A percentile compares a stretch with the other conserved stretches of the same genome.
phyloP scores from a whole-genome alignment of 2,329 filamentous ascomycete species.

The Claviceps sp. region DNA sequence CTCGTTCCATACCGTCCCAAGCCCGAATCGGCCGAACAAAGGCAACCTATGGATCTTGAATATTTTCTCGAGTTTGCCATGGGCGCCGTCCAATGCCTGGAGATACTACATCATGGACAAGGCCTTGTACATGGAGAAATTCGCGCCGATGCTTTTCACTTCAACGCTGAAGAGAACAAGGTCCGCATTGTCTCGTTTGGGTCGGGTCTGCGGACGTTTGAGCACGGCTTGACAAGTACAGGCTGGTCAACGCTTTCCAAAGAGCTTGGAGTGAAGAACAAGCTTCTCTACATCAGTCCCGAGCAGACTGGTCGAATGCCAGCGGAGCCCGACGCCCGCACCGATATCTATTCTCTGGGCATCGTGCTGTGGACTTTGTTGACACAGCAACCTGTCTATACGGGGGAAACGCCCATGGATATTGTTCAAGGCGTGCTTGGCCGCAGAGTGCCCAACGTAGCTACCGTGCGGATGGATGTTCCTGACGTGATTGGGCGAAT shows the following conservation, averaged over 20 bases:
- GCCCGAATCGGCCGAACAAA: slow-evolving; percentile 31
- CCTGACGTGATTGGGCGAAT: slow-evolving; percentile 72
- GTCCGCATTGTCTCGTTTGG: slow-evolving; percentile 80
- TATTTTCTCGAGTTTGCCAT: slow-evolving; percentile 85
- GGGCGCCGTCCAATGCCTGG: slow-evolving; percentile 71
- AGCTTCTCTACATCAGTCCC: slow-evolving; percentile 82
- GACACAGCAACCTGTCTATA: slow-evolving; percentile 67
- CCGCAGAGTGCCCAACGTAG: slow-evolving; percentile 63
- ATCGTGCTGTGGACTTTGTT: slow-evolving; percentile 80
- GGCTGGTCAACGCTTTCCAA: slow-evolving; percentile 77
- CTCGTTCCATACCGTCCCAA: slow-evolving; percentile 32
- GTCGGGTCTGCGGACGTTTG: slow-evolving; percentile 75
- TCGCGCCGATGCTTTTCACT: slow-evolving; percentile 82
- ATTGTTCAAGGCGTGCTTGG: slow-evolving; percentile 83
- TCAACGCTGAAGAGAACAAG: slow-evolving; percentile 52
- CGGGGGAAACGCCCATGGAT: slow-evolving; percentile 68
- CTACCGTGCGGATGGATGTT: slow-evolving; percentile 65
- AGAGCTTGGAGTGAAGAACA: slow-evolving; percentile 76
- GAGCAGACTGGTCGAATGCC: slow-evolving; percentile 91
- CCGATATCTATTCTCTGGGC: slow-evolving; percentile 86
- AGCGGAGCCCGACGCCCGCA: slow-evolving; percentile 79
- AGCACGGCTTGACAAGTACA: slow-evolving; percentile 73
- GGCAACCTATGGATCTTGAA: slow-evolving; percentile 53
- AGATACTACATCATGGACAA: slow-evolving; percentile 81
- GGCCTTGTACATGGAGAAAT: slow-evolving; percentile 85